These are phyloP conservation scores for Komagataella mondaviorum DNA, from an alignment of 805 yeast genomes.

Conservation along the genomic window DNA sequence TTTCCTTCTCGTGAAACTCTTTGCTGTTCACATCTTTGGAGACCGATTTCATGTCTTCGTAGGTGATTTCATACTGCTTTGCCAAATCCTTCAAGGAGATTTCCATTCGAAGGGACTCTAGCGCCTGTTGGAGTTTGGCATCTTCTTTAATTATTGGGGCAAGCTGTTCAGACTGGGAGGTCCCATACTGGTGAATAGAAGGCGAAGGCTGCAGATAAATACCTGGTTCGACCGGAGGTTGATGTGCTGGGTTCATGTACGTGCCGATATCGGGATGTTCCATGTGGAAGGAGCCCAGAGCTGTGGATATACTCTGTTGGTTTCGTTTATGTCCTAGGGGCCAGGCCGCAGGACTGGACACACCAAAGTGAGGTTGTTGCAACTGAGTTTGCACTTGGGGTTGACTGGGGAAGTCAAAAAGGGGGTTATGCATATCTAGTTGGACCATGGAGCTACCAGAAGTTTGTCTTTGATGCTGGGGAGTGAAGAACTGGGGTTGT, in stretches of 20 bases:
- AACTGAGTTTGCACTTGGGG: neutral
- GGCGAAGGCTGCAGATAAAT: neutral
- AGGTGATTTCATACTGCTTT: neutral
- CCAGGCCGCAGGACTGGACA: neutral
- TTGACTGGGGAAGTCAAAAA: neutral
- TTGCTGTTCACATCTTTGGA: neutral
- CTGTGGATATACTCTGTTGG: neutral
- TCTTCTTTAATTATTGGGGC: neutral
- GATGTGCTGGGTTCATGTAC: neutral
- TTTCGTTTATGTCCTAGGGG: neutral
- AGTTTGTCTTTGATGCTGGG: neutral
- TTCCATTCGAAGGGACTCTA: neutral
- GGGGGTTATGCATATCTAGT: neutral
- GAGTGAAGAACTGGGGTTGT: neutral
- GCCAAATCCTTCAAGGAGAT: neutral
- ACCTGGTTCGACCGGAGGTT: neutral
- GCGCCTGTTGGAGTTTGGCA: neutral
- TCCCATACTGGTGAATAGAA: neutral
- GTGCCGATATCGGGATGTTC: neutral
- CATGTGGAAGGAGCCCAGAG: neutral
- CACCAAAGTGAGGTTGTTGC: neutral
- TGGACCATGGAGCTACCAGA: neutral
- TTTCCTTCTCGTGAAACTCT: conserved; percentile 7
- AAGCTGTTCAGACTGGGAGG: neutral
- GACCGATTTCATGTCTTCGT: neutral